Evolutionary conservation across 805 yeast species (phyloP).

Genomic region (Lipomyces spencermartinsiae): DNA sequence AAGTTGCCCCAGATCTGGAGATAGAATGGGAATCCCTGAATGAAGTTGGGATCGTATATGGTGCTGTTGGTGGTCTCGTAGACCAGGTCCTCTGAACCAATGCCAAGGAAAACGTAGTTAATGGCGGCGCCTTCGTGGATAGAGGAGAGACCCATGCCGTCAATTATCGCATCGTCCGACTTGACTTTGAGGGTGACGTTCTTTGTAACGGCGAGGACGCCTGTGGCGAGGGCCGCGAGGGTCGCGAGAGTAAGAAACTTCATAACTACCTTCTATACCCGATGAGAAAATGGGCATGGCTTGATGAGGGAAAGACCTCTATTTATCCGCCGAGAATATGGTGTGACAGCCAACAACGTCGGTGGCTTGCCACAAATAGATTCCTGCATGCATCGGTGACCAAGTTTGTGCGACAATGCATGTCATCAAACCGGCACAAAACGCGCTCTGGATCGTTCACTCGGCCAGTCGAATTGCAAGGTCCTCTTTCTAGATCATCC

Average conservation of each 20-base stretch:
- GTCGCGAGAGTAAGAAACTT: background rate
- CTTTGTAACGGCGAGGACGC: conserved; percentile 14
- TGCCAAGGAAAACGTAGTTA: conserved; percentile 48
- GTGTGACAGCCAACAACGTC: background rate
- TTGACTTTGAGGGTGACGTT: conserved; percentile 12
- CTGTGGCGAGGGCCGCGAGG: conserved; percentile 4
- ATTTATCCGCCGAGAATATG: background rate
- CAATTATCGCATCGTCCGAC: conserved; percentile 40
- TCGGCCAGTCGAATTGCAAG: too few species aligned
- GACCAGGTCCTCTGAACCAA: conserved; percentile 37
- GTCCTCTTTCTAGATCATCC: too few species aligned
- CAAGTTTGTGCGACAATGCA: background rate
- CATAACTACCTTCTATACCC: background rate
- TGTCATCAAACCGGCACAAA: background rate
- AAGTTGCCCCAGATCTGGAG: conserved; percentile 13
- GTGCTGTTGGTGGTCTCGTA: conserved; percentile 39
- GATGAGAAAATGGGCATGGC: background rate
- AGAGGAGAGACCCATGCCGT: conserved; percentile 46
- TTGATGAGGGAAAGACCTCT: background rate
- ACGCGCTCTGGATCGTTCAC: too few species aligned
- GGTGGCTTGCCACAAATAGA: background rate
- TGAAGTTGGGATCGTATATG: conserved; percentile 8
- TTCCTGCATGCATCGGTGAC: background rate
- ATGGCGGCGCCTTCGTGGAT: conserved; percentile 56
- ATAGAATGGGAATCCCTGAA: background rate